Conservation (phyloP, 2,329 filamentous ascomycete genomes). For the Botrytis pseudocinerea region DNA sequence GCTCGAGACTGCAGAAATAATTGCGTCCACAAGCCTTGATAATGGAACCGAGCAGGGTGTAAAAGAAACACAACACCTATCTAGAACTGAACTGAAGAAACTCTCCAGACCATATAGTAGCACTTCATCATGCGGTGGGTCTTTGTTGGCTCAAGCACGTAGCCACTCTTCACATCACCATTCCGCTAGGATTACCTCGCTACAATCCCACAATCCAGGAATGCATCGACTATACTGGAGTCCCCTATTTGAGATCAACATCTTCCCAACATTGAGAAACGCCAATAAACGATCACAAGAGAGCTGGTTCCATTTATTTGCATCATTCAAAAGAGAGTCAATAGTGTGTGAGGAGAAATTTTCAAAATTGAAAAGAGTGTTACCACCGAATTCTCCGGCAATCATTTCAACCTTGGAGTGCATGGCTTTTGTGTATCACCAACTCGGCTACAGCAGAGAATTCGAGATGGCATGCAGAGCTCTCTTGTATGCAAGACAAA, state of each 20-base stretch:
- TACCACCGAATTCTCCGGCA: neutral
- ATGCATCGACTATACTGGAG: no score
- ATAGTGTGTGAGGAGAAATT: neutral
- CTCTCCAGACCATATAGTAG: neutral
- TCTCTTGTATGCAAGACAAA: neutral
- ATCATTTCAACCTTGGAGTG: neutral
- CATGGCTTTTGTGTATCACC: neutral
- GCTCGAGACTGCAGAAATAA: neutral
- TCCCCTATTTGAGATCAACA: neutral
- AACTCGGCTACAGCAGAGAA: rapidly evolving
- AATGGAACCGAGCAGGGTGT: neutral
- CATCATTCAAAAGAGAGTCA: neutral
- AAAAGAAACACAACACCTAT: neutral
- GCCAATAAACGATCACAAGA: neutral
- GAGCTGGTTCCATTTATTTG: neutral
- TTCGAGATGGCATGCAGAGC: neutral
- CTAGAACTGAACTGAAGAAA: neutral
- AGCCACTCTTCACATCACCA: rapidly evolving
- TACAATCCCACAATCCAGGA: neutral
- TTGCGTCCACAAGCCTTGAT: neutral
- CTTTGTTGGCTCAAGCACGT: neutral
- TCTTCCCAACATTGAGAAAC: neutral
- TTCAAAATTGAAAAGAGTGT: neutral
- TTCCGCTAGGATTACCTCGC: neutral
- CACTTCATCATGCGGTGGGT: neutral